phyloP scores from a whole-genome alignment of 345 rosid genomes.

The Dovyalis caffra region DNA sequence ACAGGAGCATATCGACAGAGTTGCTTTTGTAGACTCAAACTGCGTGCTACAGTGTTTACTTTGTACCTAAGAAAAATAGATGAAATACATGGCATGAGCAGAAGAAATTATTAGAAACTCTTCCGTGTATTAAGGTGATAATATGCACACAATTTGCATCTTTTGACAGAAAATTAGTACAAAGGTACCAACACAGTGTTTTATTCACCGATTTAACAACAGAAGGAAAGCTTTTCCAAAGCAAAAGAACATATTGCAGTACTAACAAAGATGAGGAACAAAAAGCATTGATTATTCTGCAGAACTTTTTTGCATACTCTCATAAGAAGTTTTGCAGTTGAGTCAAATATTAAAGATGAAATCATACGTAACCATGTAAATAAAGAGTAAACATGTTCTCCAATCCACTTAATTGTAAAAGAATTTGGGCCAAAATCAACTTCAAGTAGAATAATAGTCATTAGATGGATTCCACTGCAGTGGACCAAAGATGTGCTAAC shows the following conservation, averaged over 20 bases:
- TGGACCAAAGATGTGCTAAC: neutral
- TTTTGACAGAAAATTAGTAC: neutral
- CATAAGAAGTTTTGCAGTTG: neutral
- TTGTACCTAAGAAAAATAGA: constrained; percentile 58
- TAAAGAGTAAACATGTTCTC: neutral
- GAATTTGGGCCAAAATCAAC: neutral
- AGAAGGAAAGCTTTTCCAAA: neutral
- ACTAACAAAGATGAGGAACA: neutral
- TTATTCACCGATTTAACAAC: neutral
- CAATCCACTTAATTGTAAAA: neutral
- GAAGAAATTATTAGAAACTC: neutral
- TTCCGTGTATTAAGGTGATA: neutral
- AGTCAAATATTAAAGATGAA: neutral
- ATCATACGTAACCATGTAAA: neutral
- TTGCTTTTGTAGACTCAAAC: constrained; percentile 65
- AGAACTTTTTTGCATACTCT: neutral
- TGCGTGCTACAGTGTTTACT: constrained; percentile 47
- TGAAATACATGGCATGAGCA: constrained; percentile 13
- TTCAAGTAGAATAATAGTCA: neutral
- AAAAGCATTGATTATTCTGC: neutral
- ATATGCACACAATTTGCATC: neutral
- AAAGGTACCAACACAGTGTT: neutral
- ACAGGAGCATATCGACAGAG: constrained; percentile 71
- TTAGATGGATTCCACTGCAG: neutral
- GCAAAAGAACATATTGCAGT: neutral